Evolutionary conservation across 1,284 basidiomycete species (phyloP).

Genomic region (Ceratobasidium papillatum): DNA sequence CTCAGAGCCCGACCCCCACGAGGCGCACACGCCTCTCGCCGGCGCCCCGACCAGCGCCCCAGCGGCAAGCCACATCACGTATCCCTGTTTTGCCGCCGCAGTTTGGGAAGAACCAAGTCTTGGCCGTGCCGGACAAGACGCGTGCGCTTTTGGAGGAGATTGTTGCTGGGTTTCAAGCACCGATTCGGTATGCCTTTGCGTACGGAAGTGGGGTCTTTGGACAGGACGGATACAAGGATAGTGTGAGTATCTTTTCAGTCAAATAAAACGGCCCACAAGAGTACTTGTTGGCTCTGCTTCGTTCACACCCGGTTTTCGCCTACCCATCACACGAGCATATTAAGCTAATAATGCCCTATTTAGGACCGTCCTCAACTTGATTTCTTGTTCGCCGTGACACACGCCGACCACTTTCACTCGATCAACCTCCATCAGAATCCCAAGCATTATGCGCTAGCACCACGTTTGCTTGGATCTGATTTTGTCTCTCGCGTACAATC

Average conservation of each 20-base stretch:
- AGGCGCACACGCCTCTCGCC: slow-evolving; percentile 37
- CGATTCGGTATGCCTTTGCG: slow-evolving; percentile 91
- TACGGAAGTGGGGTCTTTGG: slow-evolving; percentile 95
- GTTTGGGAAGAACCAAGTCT: slow-evolving; percentile 83
- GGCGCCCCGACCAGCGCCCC: slow-evolving; percentile 29
- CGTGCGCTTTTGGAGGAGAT: slow-evolving; percentile 80
- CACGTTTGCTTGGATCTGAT: slow-evolving; percentile 79
- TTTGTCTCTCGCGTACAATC: slow-evolving; percentile 83
- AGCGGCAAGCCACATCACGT: slow-evolving; percentile 15
- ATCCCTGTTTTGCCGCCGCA: slow-evolving; percentile 63
- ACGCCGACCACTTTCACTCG: slow-evolving; percentile 91
- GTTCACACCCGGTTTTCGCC: not conserved
- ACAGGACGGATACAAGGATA: slow-evolving; percentile 73
- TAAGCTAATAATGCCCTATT: slow-evolving; percentile 1
- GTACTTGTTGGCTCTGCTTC: slow-evolving; percentile 39
- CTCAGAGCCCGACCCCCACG: slow-evolving; percentile 29
- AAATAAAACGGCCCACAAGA: slow-evolving; percentile 49
- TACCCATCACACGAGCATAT: slow-evolving; percentile 6
- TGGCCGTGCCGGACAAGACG: slow-evolving; percentile 78
- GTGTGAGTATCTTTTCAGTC: slow-evolving; percentile 2
- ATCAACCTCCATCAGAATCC: slow-evolving; percentile 93
- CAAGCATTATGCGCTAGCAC: slow-evolving; percentile 87
- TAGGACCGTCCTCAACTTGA: slow-evolving; percentile 81
- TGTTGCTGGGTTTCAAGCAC: slow-evolving; percentile 79
- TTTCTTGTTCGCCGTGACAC: slow-evolving; percentile 94